Conservation (phyloP, 1,284 basidiomycete genomes). For the Coniophora puteana region DNA sequence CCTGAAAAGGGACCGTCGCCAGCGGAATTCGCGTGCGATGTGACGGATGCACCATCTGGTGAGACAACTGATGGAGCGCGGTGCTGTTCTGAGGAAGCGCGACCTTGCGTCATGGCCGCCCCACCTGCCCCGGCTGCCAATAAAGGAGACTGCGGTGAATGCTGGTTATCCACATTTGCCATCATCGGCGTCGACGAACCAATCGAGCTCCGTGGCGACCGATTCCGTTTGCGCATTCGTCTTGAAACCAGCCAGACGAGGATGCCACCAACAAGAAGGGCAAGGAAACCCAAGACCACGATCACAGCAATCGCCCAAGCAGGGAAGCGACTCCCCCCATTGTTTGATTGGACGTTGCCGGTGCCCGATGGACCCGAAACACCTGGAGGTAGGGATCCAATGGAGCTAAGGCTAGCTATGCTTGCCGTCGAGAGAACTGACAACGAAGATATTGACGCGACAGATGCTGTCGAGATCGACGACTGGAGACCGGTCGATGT, state of each 20-base stretch:
- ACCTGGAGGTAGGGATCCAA: constrained; percentile 12
- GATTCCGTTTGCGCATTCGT: constrained; percentile 51
- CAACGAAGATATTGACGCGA: constrained; percentile 16
- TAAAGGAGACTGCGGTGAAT: constrained; percentile 50
- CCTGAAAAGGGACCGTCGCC: constrained; percentile 70
- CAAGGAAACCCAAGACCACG: constrained; percentile 76
- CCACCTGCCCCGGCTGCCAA: constrained; percentile 32
- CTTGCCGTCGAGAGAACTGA: constrained; percentile 26
- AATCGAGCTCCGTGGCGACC: constrained; percentile 64
- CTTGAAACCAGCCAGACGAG: constrained; percentile 70
- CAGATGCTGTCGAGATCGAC: constrained; percentile 29
- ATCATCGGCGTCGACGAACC: constrained; percentile 81
- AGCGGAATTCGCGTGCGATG: constrained; percentile 55
- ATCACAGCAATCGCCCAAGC: constrained; percentile 89
- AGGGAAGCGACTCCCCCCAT: constrained; percentile 49
- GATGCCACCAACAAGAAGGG: constrained; percentile 63
- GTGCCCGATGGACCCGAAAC: constrained; percentile 22
- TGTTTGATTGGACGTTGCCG: constrained; percentile 45
- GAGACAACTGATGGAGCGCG: constrained; percentile 44
- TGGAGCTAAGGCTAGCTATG: constrained; percentile 13
- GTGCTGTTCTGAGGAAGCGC: constrained; percentile 26
- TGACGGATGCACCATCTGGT: constrained; percentile 64
- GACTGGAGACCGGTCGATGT: constrained; percentile 41
- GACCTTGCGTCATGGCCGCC: constrained; percentile 28
- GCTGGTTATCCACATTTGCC: constrained; percentile 42